Base-by-base conservation (phyloP, 1,284 basidiomycete species). In the Gomphus bonarii region DNA sequence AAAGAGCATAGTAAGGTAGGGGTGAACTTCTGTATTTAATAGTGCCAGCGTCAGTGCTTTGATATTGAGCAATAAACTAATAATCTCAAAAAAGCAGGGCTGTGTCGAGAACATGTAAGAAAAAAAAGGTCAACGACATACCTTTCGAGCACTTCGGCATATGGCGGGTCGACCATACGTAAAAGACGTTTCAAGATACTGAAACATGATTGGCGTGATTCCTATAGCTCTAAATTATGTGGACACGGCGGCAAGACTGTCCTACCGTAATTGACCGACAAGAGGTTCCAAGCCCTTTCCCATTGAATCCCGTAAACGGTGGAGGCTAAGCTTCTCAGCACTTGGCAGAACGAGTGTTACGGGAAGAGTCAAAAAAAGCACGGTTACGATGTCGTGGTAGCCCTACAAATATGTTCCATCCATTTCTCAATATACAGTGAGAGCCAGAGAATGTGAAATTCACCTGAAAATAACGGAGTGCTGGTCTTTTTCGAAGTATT, bases 301-400 rank as follows among this genome's bases (percentile, higher is more conserved):
- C 94, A 97, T 95, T 0, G 89, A 85, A 68, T 97, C 94, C 55
- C 94, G 76, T 3, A 95, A 74, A 28, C 92, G 73, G 62, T 92
- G 85, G 46, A 97, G 70, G 58, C 88, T 91, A 61, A 97, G 64
- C 65, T 88, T 80, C 72, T 88, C 82, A 53, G 77, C 75, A 61
- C 80, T 81, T 18, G 70, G 71, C 22, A 88, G 65, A 60, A 82
- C 79, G 25, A 81, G 59, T 42, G 81, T 77, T 31, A 68, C 66
- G 1, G 85, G 84, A 8, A 94, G 73, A 0, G 92, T 94, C 30
- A 97, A 76, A 63, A 89, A 88, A 0, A 97, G 62, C 11, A 97
- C 90, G 0, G 90, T 87, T 33, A 92, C 76, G 49, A 97, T 91
- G 66, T 97, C 94, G 67, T 97, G 94, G 67, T 91, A 95, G 43